These are phyloP conservation scores for Anthostomella pinea DNA, from an alignment of 2,329 filamentous ascomycete species.

Conservation along the genomic window DNA sequence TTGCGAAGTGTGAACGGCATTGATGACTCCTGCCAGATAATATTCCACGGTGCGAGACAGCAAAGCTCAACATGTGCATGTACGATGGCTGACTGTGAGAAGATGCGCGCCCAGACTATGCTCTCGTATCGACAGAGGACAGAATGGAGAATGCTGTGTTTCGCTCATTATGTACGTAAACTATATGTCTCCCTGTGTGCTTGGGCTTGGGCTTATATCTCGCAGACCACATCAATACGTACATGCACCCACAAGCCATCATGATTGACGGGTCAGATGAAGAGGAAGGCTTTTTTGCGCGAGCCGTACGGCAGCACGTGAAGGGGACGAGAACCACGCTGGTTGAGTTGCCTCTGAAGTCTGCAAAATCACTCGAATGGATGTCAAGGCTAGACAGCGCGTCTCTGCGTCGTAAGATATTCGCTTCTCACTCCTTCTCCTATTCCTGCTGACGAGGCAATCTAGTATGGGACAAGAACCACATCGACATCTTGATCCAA, in stretches of 20 bases:
- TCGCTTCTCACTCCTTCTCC: background rate
- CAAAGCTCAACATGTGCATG: background rate
- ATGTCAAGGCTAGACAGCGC: slow-evolving; percentile 72
- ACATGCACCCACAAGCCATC: slow-evolving; percentile 74
- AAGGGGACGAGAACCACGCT: slow-evolving; percentile 55
- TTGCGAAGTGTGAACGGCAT: slow-evolving; percentile 78
- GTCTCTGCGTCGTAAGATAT: slow-evolving; percentile 58
- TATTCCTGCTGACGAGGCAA: slow-evolving; percentile 19
- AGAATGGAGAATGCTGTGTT: slow-evolving; percentile 65
- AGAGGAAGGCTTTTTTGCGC: slow-evolving; percentile 69
- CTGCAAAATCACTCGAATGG: slow-evolving; percentile 68
- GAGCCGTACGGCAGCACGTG: slow-evolving; percentile 56
- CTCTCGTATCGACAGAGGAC: slow-evolving; percentile 64
- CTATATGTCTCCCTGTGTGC: background rate
- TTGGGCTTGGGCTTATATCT: slow-evolving; percentile 17
- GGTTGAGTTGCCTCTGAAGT: slow-evolving; percentile 69
- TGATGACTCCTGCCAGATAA: slow-evolving; percentile 64
- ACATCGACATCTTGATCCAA: slow-evolving; percentile 81
- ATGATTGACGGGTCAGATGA: slow-evolving; percentile 65
- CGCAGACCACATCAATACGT: slow-evolving; percentile 65
- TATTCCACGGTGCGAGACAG: slow-evolving; percentile 49
- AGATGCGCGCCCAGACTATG: slow-evolving; percentile 77
- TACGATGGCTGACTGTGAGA: slow-evolving; percentile 17
- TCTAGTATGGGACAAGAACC: slow-evolving; percentile 72
- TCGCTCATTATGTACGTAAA: slow-evolving; percentile 59